phyloP scores from a whole-genome alignment of 495 filamentous ascomycete genomes.

The Neurospora sp. region DNA sequence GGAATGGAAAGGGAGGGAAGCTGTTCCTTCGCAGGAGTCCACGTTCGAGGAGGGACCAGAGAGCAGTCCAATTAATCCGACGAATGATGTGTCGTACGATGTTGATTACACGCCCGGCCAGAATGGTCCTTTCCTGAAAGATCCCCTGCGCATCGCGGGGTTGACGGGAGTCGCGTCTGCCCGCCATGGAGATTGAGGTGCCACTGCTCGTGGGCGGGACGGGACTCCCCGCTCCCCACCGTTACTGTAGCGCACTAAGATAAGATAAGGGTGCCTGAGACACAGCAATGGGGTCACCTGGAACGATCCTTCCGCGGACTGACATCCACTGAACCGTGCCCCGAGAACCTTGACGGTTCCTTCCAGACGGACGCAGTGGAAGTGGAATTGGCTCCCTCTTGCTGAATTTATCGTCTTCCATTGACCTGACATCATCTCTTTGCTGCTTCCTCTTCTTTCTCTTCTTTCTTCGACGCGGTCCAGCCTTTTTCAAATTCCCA shows the following conservation, averaged over 20 bases:
- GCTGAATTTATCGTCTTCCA: neutral
- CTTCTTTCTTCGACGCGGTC: neutral
- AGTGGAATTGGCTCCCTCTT: neutral
- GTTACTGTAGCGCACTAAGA: neutral
- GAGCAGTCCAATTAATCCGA: neutral
- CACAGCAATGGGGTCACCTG: neutral
- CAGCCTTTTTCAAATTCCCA: neutral
- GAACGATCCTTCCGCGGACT: neutral
- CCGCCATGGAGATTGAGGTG: no score
- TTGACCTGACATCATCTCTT: neutral
- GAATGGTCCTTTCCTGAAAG: neutral
- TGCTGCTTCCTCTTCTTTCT: neutral
- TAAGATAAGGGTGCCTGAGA: neutral
- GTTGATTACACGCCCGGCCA: constrained; percentile 3
- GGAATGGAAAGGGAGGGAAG: neutral
- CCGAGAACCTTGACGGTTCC: neutral
- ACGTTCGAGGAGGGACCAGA: neutral
- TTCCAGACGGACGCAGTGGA: neutral
- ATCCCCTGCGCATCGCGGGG: neutral
- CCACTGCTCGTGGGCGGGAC: neutral
- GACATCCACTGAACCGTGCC: neutral
- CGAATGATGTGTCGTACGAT: constrained; percentile 10
- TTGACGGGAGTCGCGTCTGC: neutral
- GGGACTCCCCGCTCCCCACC: neutral
- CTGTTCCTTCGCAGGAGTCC: neutral